phyloP scores from a whole-genome alignment of 441 rosid species.

The Jatropha podagrica region DNA sequence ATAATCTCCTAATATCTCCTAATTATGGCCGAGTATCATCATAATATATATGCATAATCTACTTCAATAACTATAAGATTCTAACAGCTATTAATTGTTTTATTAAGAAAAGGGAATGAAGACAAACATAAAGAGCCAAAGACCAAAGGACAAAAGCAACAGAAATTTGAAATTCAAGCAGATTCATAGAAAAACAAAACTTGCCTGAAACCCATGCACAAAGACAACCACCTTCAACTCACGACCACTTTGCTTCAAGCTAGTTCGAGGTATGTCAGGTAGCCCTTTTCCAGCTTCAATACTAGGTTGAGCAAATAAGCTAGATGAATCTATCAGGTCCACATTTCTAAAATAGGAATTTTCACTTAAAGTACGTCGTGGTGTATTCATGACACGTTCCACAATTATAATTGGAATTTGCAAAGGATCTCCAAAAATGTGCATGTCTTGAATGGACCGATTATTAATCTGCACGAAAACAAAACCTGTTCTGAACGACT shows the following conservation, averaged over 20 bases:
- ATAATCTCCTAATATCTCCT: no score
- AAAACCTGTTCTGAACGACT: not conserved
- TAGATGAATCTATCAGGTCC: conserved; percentile 42
- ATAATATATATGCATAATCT: no score
- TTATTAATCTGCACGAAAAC: conserved; percentile 67
- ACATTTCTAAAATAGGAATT: conserved; percentile 59
- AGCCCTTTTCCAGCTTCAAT: conserved; percentile 32
- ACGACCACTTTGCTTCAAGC: conserved; percentile 38
- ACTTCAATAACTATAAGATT: no score
- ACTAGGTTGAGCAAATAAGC: conserved; percentile 27
- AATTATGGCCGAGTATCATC: no score
- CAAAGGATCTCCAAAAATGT: conserved; percentile 78
- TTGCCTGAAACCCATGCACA: conserved; percentile 96
- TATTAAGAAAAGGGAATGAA: not conserved
- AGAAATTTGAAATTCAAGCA: not conserved
- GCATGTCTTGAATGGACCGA: conserved; percentile 84
- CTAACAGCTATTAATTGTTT: no score
- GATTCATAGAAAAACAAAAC: conserved; percentile 14
- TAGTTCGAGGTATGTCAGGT: conserved; percentile 19
- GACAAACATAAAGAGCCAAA: not conserved
- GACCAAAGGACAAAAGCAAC: conserved; percentile 5
- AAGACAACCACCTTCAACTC: conserved; percentile 71
- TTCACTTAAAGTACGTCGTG: conserved; percentile 67
- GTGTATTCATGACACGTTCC: conserved; percentile 75
- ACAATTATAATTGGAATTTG: conserved; percentile 75